These are phyloP conservation scores for Mrakia blollopis DNA, from an alignment of 768 basidiomycete species.

Conservation along the genomic window DNA sequence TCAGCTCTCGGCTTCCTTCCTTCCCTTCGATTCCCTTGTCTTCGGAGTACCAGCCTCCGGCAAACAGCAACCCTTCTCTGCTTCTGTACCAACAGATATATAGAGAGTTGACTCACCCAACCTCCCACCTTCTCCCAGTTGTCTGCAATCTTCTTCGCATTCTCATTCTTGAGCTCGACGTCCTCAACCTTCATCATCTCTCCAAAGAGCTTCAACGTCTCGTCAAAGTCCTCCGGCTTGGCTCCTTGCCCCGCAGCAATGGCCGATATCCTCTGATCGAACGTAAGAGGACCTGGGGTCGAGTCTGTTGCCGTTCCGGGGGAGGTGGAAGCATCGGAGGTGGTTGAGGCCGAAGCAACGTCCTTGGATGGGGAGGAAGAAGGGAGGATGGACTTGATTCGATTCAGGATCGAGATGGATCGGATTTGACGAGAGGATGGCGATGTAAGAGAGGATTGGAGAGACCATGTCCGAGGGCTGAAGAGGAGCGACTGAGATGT, in stretches of 20 bases:
- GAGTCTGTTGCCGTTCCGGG: neutral
- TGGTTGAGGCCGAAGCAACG: neutral
- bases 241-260: slow-evolving; percentile 11
- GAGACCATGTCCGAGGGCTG: too few species aligned
- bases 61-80: too few species aligned
- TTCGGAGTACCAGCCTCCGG: neutral
- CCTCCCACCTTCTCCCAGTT: slow-evolving; percentile 31
- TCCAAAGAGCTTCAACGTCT: neutral
- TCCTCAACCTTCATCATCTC: slow-evolving; percentile 12
- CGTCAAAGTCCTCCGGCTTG: neutral
- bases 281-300: neutral
- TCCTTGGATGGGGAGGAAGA: neutral
- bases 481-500: too few species aligned
- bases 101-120: slow-evolving; percentile 9
- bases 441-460: too few species aligned
- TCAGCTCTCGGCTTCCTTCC: neutral
- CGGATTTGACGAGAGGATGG: neutral
- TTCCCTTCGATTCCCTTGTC: neutral
- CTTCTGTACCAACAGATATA: neutral
- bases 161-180: neutral
- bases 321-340: neutral
- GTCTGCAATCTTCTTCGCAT: slow-evolving; percentile 26
- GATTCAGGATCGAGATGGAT: neutral
- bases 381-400: slow-evolving; percentile 2
- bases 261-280: neutral